Evolutionary conservation across 345 rosid genomes (phyloP).

Genomic region (Trapa bicornis): DNA sequence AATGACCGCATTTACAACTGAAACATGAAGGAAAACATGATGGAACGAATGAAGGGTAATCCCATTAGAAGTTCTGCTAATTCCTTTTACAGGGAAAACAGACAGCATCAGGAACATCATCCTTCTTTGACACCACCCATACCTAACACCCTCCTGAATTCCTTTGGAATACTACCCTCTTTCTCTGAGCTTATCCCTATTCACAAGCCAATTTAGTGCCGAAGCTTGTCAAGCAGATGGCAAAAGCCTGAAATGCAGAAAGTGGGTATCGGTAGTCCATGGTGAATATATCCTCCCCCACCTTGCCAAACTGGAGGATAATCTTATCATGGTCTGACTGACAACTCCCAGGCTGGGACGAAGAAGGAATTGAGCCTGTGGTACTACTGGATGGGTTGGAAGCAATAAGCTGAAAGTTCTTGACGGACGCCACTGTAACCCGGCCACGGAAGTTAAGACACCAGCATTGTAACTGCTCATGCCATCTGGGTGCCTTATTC

Average conservation of each 20-base stretch:
- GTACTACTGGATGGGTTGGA: constrained; percentile 56
- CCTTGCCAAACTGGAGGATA: constrained; percentile 87
- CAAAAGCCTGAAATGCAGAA: constrained; percentile 91
- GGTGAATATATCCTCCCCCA: constrained; percentile 88
- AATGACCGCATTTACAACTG: background rate
- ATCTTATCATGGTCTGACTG: constrained; percentile 65
- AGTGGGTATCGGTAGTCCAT: constrained; percentile 91
- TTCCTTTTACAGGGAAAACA: background rate
- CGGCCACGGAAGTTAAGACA: constrained; percentile 89
- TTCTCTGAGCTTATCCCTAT: constrained; percentile 13
- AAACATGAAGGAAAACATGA: background rate
- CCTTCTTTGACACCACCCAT: background rate
- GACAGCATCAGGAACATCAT: background rate
- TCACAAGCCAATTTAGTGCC: constrained; percentile 97
- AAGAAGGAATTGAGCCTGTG: constrained; percentile 40
- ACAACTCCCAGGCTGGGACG: constrained; percentile 10
- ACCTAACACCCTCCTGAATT: background rate
- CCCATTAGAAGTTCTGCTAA: background rate
- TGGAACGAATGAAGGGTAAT: background rate
- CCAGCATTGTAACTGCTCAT: constrained; percentile 96
- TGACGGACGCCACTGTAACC: constrained; percentile 90
- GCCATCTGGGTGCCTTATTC: constrained; percentile 93
- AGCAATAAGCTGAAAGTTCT: constrained; percentile 90
- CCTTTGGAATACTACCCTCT: background rate
- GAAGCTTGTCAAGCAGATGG: constrained; percentile 88